Base-by-base conservation (phyloP, 2,329 filamentous ascomycete genomes). In the Trichoderma gracile region DNA sequence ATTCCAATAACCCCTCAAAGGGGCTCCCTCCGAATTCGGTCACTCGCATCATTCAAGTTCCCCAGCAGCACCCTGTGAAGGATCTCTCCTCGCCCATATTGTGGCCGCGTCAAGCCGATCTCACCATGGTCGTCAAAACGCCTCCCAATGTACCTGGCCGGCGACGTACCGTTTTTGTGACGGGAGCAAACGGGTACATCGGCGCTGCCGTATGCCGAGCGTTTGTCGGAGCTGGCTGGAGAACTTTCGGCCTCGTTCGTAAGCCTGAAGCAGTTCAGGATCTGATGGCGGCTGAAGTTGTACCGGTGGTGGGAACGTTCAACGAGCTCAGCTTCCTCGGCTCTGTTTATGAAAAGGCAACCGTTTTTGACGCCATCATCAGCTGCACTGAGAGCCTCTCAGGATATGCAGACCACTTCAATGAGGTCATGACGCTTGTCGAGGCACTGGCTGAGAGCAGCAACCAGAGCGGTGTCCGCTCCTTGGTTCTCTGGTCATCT, bases 181-280 rank as follows among this genome's bases (percentile, higher is more conserved):
- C 77, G 2, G 81, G 80, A 9, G 80, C 80, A 14, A 81, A 81
- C 58, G 81, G 80, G 10, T 82, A 81, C 69, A 79, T 83, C 46
- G 81, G 81, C 42, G 75, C 71, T 23, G 78, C 79, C 0, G 79
- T 82, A 0, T 75, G 76, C 58, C 74, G 76, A 19, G 78, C 80
- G 23, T 84, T 83, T 67, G 74, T 76, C 5, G 75, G 77, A 8
- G 78, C 78, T 9, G 81, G 80, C 2, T 83, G 77, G 76, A 72
- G 67, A 10, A 78, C 77, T 0, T 82, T 78, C 68, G 81, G 81
- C 1, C 75, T 83, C 3, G 70, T 81, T 25, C 75, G 81, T 17
- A 75, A 75, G 2, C 61, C 65, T 1, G 67, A 74, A 12, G 71
- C 73, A 1, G 71, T 75, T 0, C 45, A 66, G 0, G 64, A 70